A percentile compares a stretch with the other conserved stretches of the same genome.
phyloP scores from a whole-genome alignment of 108 stramenopile genomes.

The Licmophora abbreviata region DNA sequence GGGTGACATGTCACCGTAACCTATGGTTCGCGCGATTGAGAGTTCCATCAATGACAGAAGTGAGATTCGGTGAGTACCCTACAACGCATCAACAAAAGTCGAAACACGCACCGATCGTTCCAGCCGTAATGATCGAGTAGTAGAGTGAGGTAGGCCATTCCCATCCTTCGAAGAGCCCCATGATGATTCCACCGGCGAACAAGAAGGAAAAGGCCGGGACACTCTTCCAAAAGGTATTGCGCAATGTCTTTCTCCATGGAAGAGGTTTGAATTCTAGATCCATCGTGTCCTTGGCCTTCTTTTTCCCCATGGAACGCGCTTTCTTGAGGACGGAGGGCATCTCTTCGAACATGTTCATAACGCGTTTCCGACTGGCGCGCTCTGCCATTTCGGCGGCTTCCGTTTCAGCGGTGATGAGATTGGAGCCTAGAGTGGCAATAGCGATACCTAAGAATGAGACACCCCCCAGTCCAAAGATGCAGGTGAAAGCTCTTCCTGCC shows the following conservation, averaged over 20 bases:
- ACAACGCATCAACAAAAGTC: no score
- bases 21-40: constrained; percentile 32
- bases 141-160: constrained; percentile 24
- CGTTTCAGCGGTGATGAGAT: constrained; percentile 35
- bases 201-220: constrained; percentile 10
- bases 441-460: constrained; percentile 48
- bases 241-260: no score
- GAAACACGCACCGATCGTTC: constrained; percentile 18
- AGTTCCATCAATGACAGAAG: no score
- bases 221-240: no score
- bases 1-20: constrained; percentile 51
- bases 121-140: constrained; percentile 29
- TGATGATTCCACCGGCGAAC: constrained; percentile 10
- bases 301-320: no score
- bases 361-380: constrained; percentile 1
- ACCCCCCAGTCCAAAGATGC: constrained; percentile 56
- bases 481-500: constrained; percentile 41
- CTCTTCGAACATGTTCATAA: background rate
- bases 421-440: constrained; percentile 37
- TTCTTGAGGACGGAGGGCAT: no score
- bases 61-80: no score
- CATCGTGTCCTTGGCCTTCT: no score
- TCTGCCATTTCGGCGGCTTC: constrained; percentile 13
- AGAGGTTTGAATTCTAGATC: no score
- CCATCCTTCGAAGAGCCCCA: constrained; percentile 38